Base-by-base conservation (phyloP, 306 rosid genomes). In the Malus sylvestris region DNA sequence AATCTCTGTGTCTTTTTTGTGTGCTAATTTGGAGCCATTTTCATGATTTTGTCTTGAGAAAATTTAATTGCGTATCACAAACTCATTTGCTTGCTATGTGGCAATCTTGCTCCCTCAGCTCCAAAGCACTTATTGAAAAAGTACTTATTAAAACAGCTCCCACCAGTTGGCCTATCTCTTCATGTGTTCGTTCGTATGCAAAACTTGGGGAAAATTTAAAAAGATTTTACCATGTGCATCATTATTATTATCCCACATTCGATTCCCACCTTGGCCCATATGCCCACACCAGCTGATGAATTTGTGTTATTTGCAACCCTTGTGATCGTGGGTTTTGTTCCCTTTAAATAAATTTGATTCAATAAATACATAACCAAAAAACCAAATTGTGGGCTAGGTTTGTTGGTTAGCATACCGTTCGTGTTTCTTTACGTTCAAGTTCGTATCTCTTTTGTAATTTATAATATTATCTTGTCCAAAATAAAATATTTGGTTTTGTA, bases 41-140 rank as follows among this genome's bases (percentile, higher is more conserved):
- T 20, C 45, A 74, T 74, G 46, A 62, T 64, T 45, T 29, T 74
- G 70, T 75, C 78, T 75, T 62, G 61, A 13, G 27, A 23, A 27
- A 51, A 51, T 51, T 80, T 67, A 59, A 40, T 40, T 38, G 53
- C 10, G 25, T 46, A 49, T 68, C 38, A 38, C 15, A 57, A 59
- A 2, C 57, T 59, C 75, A 44, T 73, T 55, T 59, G 70, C 60
- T 74, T 78, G 83, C 76, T 77, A 63, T 64, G 29, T 73, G 72
- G 75, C 83, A 81, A 79, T 78, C 81, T 79, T 85, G 84, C 53
- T 49, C 75, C 65, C 79, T 68, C 73, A 42, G 19, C 53, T 49
- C 19, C 18, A 27, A 55, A 51, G 23, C 40, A 33, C 71, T 65
- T 46, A 64, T 44, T 76, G 20, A 51, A n/a, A 27, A 55, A 51